phyloP scores from a whole-genome alignment of 2,329 filamentous ascomycete genomes.

The Apiospora rasikravindrae region DNA sequence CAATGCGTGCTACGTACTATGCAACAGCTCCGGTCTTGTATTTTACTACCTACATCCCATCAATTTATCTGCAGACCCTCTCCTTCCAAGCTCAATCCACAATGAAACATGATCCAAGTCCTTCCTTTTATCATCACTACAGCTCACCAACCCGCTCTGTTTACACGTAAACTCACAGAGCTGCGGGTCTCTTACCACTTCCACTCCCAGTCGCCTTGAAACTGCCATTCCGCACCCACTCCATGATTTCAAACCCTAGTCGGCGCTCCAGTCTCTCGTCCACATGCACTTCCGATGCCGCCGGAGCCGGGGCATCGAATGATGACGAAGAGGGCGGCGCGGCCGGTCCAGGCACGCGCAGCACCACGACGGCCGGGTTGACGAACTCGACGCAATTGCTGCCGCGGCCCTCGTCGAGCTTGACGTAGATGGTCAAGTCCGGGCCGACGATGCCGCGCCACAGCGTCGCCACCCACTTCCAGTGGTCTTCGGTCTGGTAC shows the following conservation, averaged over 20 bases:
- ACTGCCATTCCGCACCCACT: slow-evolving; percentile 65
- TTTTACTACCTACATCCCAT: slow-evolving; percentile 10
- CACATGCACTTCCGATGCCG: slow-evolving; percentile 39
- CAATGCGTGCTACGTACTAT: not conserved
- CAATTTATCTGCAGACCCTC: not conserved
- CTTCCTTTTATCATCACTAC: not conserved
- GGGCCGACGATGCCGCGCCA: slow-evolving; percentile 87
- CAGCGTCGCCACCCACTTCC: slow-evolving; percentile 95
- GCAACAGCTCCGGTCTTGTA: not conserved
- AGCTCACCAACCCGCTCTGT: not conserved
- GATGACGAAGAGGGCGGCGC: not conserved
- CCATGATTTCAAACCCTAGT: slow-evolving; percentile 85
- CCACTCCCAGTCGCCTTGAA: not conserved
- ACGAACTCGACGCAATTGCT: slow-evolving; percentile 62
- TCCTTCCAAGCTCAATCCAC: not conserved
- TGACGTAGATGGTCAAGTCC: slow-evolving; percentile 77
- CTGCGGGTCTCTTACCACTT: not conserved
- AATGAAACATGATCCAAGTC: not conserved
- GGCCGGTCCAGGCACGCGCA: slow-evolving; percentile 48
- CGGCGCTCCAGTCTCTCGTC: slow-evolving; percentile 75
- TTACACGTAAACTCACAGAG: not conserved
- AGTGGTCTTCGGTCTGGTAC: slow-evolving; percentile 87
- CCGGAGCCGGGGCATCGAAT: not conserved
- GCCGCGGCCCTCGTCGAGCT: slow-evolving; percentile 33
- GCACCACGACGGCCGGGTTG: slow-evolving; percentile 58